A percentile compares a stretch with the other conserved stretches of the same genome.
phyloP scores from a whole-genome alignment of 305 asterid species.

The Fraxinus greggii region DNA sequence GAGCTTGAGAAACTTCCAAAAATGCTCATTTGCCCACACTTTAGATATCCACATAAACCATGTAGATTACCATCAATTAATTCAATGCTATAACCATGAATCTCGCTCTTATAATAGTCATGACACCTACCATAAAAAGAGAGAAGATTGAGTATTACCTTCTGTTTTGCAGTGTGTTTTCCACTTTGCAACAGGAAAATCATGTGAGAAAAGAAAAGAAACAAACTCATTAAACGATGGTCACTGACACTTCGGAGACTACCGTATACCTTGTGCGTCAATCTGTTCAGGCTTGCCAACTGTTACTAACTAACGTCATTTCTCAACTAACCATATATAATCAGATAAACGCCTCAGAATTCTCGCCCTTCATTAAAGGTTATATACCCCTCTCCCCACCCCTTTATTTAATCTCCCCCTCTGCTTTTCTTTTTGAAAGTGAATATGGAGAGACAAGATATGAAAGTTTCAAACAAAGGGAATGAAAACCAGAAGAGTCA shows the following conservation, averaged over 20 bases:
- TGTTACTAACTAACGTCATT: not conserved
- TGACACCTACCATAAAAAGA: not conserved
- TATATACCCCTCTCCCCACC: not conserved
- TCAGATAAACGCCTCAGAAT: not conserved
- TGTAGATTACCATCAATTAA: not conserved
- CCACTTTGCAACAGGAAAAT: not conserved
- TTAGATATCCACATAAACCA: not conserved
- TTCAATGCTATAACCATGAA: not conserved
- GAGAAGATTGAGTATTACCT: not conserved
- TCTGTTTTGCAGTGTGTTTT: not conserved
- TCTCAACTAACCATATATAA: not conserved
- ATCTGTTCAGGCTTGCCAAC: not conserved
- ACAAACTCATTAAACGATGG: not conserved
- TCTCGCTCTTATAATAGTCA: not conserved
- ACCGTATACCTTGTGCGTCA: not conserved
- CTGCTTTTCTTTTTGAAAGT: not conserved
- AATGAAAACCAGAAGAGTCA: not conserved
- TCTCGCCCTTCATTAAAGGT: constrained; percentile 1
- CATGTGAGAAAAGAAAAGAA: not conserved
- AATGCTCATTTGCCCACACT: not conserved
- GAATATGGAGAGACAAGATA: not conserved
- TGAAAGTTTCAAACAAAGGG: not conserved
- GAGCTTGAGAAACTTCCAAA: not conserved
- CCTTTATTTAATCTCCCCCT: not conserved
- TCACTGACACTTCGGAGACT: not conserved